Base-by-base conservation (phyloP, 225 moss, liverwort and hornwort species). In the Polytrichum commune region DNA sequence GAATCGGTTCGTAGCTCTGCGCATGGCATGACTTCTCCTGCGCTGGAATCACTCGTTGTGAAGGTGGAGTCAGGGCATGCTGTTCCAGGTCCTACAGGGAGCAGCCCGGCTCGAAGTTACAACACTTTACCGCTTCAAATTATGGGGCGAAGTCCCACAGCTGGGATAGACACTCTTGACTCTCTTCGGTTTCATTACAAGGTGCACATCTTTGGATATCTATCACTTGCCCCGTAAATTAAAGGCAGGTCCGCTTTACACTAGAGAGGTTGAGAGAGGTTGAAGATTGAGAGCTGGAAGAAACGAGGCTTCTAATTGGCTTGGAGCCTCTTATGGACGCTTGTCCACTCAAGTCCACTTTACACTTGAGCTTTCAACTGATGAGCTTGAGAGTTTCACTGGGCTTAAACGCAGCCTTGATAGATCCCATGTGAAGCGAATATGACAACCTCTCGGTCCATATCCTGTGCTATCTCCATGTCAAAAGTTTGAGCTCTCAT, bases 1-100 rank as follows among this genome's bases (percentile, higher is more conserved):
- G 97, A 98, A 81, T 98, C 97, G 28, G 91, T 98, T 27, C 91
- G 98, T 57, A 93, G 93, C 80, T 98, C 98, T 61, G 92, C 92
- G 32, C 91, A 93, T 76, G 98, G 91, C 32, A 82, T 87, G 84
- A 83, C 87, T 68, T 81, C 89, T 29, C 91, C 98, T 71, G 93
- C 91, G 27, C 89, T 98, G 70, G 98, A 98, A 73, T 93, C 95
- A 69, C 75, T 98, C 77, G 86, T 95, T 22, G 98, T 93, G 26
- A 91, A 82, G 18, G 94, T 98, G 56, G 84, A 89, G 73, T 77
- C 89, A 66, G 80, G 68, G 32, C 70, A 76, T 71, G 58, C 76
- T 73, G 64, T 74, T 38, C 85, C 73, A 74, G 38, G 80, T 77
- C 75, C 78, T 57, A 75, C 85, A 62, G 74, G 74, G 26, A 78